Percentiles rank a stretch among this genome's conserved stretches.
phyloP scores from a whole-genome alignment of 768 basidiomycete species.

The Boletus tomentosulus region DNA sequence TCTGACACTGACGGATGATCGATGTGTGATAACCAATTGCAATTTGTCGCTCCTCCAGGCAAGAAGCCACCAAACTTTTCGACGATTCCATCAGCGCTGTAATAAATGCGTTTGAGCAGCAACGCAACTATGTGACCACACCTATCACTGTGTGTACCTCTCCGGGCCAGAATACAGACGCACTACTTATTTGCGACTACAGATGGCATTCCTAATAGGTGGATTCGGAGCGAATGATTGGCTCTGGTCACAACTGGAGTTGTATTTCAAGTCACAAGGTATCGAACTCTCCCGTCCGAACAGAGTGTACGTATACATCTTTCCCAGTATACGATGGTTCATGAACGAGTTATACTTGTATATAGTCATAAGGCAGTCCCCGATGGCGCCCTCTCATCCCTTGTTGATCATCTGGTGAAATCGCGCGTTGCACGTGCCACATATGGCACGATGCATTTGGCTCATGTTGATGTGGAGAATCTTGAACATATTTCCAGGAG shows the following conservation, averaged over 20 bases:
- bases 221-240: conserved; percentile 47
- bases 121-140: conserved; percentile 17
- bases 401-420: conserved; percentile 42
- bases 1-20: background rate
- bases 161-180: background rate
- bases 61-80: conserved; percentile 38
- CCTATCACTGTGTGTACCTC: conserved; percentile 28
- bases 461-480: background rate
- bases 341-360: background rate
- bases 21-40: background rate
- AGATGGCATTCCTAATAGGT: conserved; percentile 43
- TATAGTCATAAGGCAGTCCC: conserved; percentile 45
- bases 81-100: conserved; percentile 36
- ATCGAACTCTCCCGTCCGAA: conserved; percentile 45
- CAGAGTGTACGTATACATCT: conserved; percentile 38
- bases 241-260: conserved; percentile 39
- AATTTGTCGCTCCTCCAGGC: conserved; percentile 15
- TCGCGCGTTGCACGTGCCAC: conserved; percentile 42
- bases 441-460: conserved; percentile 50
- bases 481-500: conserved; percentile 8
- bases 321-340: too few species aligned
- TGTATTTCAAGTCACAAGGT: conserved; percentile 30
- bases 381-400: conserved; percentile 40
- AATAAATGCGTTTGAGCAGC: conserved; percentile 29
- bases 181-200: background rate